A percentile compares a stretch with the other conserved stretches of the same genome.
Evolutionary conservation across 345 rosid genomes (phyloP).

Genomic region (Diplotaxis tenuifolia): DNA sequence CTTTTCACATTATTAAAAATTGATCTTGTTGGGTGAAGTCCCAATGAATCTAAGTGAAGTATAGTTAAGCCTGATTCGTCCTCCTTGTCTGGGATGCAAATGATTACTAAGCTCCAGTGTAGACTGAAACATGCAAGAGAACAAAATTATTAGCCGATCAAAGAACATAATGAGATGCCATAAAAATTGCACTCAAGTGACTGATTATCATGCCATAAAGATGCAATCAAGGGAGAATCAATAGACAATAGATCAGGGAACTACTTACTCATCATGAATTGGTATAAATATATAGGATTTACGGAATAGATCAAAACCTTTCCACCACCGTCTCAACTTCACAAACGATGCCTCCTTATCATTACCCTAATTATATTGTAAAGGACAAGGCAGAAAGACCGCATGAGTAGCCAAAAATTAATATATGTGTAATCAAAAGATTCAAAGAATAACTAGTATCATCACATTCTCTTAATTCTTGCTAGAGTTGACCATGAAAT

Average conservation of each 20-base stretch:
- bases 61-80: conserved; percentile 76
- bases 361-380: conserved; percentile 40
- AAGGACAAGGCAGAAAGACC: conserved; percentile 13
- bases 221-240: background rate
- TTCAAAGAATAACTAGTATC: background rate
- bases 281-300: conserved; percentile 92
- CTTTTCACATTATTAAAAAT: conserved; percentile 67
- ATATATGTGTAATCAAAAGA: background rate
- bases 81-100: conserved; percentile 76
- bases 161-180: background rate
- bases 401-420: background rate
- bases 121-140: conserved; percentile 43
- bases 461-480: background rate
- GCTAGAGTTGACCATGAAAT: background rate
- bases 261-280: conserved; percentile 81
- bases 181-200: background rate
- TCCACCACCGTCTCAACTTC: conserved; percentile 98
- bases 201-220: background rate
- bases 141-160: background rate
- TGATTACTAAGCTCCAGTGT: conserved; percentile 97
- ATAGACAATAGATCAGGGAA: background rate
- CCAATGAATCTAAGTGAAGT: conserved; percentile 87
- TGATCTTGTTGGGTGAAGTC: conserved; percentile 55
- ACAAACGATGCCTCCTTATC: conserved; percentile 60
- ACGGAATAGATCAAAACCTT: conserved; percentile 72